A percentile compares a stretch with the other conserved stretches of the same genome.
These are phyloP conservation scores for Thymus quinquecostatus DNA, from an alignment of 257 asterid genomes.

Conservation along the genomic window DNA sequence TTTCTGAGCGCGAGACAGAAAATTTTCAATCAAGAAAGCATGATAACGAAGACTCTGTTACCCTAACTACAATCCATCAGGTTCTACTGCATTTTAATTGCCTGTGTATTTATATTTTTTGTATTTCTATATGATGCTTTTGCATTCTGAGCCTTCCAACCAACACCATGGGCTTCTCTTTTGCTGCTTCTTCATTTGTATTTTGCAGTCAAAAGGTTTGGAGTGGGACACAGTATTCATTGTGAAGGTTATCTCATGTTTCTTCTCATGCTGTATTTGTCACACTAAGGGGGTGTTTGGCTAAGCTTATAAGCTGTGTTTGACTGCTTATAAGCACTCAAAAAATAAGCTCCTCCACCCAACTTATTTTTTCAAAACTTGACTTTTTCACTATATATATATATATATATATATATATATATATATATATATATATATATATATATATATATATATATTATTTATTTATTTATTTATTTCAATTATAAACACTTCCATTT, in stretches of 20 bases:
- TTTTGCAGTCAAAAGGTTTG: slow-evolving; percentile 88
- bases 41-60: slow-evolving; percentile 82
- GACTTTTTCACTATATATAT: too few relatives aligned
- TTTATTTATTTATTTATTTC: too few relatives aligned
- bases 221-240: slow-evolving; percentile 99
- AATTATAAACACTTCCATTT: too few relatives aligned
- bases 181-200: slow-evolving; percentile 26
- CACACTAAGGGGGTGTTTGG: background rate
- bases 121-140: slow-evolving; percentile 24
- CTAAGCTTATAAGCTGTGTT: too few relatives aligned
- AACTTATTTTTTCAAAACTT: too few relatives aligned
- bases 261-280: slow-evolving; percentile 17
- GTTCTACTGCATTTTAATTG: slow-evolving; percentile 44
- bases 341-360: too few relatives aligned
- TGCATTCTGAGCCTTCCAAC: slow-evolving; percentile 22
- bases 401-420: too few relatives aligned
- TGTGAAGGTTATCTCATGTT: slow-evolving; percentile 64
- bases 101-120: background rate
- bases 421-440: too few relatives aligned
- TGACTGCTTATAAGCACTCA: too few relatives aligned
- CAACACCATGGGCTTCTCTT: slow-evolving; percentile 15
- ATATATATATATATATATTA: too few relatives aligned
- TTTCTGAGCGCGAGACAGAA: slow-evolving; percentile 81
- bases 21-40: slow-evolving; percentile 80
- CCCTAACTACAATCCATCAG: slow-evolving; percentile 98